phyloP scores from a whole-genome alignment of 306 rosid species.

The Corylus americana region DNA sequence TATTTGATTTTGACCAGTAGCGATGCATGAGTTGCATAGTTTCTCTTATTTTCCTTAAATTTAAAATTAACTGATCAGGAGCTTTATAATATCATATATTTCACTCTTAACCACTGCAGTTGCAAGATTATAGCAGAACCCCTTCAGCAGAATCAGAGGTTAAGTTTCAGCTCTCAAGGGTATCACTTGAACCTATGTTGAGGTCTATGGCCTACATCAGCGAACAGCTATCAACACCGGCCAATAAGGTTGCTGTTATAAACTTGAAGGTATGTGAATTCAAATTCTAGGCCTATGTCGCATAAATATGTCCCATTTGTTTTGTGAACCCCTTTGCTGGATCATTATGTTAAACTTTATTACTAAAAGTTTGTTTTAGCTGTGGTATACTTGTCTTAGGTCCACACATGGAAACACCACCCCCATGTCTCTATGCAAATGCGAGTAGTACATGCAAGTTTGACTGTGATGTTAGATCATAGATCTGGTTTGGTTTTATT shows the following conservation, averaged over 20 bases:
- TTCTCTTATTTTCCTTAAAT: conserved; percentile 8
- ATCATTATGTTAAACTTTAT: not conserved
- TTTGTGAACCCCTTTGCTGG: not conserved
- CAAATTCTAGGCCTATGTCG: conserved; percentile 9
- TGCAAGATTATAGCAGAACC: conserved; percentile 75
- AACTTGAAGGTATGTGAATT: conserved; percentile 66
- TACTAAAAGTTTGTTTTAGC: not conserved
- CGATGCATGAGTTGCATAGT: not conserved
- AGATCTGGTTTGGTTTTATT: not conserved
- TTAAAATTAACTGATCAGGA: conserved; percentile 18
- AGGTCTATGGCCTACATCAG: conserved; percentile 90
- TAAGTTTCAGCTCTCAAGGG: conserved; percentile 82
- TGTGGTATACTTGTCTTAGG: not conserved
- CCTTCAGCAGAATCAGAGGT: conserved; percentile 83
- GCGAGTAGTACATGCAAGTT: not conserved
- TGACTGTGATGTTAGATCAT: not conserved
- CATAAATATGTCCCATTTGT: conserved; percentile 13
- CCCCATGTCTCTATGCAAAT: not conserved
- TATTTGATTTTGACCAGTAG: not conserved
- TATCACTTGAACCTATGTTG: conserved; percentile 85
- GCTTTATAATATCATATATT: conserved; percentile 8
- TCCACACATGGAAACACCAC: not conserved
- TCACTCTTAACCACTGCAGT: conserved; percentile 48
- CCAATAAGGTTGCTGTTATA: conserved; percentile 93
- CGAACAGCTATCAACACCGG: conserved; percentile 87